Percentiles rank a stretch among this genome's conserved stretches.
phyloP scores from a whole-genome alignment of 257 asterid genomes.

The Cynanchum wilfordii region DNA sequence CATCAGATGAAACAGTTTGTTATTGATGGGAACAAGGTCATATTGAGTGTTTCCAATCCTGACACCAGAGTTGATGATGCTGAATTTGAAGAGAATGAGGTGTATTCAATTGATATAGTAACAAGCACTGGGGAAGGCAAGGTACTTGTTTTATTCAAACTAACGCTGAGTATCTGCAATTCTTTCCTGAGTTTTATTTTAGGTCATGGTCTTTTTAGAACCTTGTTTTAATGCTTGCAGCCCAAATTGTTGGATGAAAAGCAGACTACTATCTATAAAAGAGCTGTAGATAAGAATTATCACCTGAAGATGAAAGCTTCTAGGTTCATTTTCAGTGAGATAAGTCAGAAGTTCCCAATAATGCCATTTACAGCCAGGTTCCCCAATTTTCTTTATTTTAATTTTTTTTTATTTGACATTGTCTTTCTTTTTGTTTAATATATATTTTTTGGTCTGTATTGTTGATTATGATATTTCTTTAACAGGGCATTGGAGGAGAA shows the following conservation, averaged over 20 bases:
- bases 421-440: not conserved
- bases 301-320: slow-evolving; percentile 75
- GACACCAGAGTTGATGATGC: slow-evolving; percentile 83
- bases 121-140: slow-evolving; percentile 77
- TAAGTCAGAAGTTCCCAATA: slow-evolving; percentile 66
- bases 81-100: slow-evolving; percentile 84
- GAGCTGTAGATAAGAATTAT: slow-evolving; percentile 69
- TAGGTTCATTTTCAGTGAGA: slow-evolving; percentile 63
- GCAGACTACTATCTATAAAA: slow-evolving; percentile 63
- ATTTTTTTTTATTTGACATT: not conserved
- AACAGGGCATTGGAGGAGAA: slow-evolving; percentile 87
- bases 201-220: not conserved
- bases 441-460: not conserved
- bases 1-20: slow-evolving; percentile 90
- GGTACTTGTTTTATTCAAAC: slow-evolving; percentile 24
- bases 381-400: not conserved
- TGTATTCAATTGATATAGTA: slow-evolving; percentile 64
- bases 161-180: not conserved
- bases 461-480: not conserved
- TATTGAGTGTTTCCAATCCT: slow-evolving; percentile 53
- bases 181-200: not conserved
- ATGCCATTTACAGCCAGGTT: slow-evolving; percentile 73
- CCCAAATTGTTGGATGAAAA: slow-evolving; percentile 73
- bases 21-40: slow-evolving; percentile 82
- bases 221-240: slow-evolving; percentile 27